Evolutionary conservation across 208 protist genomes (phyloP), one percentile per base, ranked within the genome.

Genomic region (Porcisia hertigi): DNA sequence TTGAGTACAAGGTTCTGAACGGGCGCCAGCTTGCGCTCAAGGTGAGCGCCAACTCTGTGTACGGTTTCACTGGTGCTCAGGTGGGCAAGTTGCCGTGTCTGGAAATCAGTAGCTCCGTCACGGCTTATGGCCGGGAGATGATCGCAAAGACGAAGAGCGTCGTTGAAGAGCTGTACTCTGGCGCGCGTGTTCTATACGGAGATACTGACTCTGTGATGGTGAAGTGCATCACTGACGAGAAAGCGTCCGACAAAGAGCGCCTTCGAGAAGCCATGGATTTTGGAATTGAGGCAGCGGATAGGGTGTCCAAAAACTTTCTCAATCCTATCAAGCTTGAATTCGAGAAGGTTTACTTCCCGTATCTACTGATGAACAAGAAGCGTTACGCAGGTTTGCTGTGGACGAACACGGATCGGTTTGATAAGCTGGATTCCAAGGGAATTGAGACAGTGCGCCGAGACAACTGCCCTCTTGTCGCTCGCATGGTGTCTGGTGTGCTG

Each of bases 121-220:
- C 98, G 30, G 87, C 94, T 5, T 99, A 98, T 87, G 99, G 99
- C 11, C 95, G 99, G 47, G 82, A 98, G 66, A 99, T 99, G 99
- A 99, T 99, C 84, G 92, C 99, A 25, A 60, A 84, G 30, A 99
- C 99, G 0, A 97, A 95, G 58, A 88, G 84, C 36, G 80, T 95
- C 34, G 99, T 99, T 57, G 83, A 98, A 58, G 80, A 95, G 59
- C 95, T 99, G 4, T 98, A 99, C 83, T 98, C 99, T n/a, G 93
- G 99, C 78, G 93, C 98, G 0, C 84, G 88, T 52, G 99, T 99
- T 47, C 94, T 99, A 20, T 99, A 99, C 85, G 99, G 99, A 79
- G 99, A 99, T 83, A 99, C 99, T 16, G 99, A 99, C 86, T 99
- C 99, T 1, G 99, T 99, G 23, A 99, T 99, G 99, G 98, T 99